These are phyloP conservation scores for Penicillium malachiteum DNA, from an alignment of 495 filamentous ascomycete genomes.

Conservation along the genomic window DNA sequence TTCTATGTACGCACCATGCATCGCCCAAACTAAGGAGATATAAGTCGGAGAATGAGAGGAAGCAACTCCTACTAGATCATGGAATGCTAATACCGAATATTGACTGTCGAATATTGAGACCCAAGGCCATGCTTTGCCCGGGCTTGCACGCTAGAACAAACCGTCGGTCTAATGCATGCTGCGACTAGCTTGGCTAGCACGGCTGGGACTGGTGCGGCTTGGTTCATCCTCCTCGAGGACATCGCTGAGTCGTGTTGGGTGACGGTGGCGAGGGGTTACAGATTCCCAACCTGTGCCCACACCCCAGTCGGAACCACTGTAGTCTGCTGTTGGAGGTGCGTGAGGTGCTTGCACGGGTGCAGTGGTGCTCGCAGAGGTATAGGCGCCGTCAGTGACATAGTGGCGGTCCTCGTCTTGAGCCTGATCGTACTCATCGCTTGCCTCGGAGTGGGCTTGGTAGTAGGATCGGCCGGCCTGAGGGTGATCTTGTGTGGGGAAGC, in stretches of 20 bases:
- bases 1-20: conserved; percentile 15
- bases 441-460: conserved; percentile 44
- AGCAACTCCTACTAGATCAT: background rate
- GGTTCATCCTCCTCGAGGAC: conserved; percentile 74
- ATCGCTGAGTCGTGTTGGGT: conserved; percentile 91
- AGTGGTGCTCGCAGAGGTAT: conserved; percentile 36
- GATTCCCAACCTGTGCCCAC: conserved; percentile 68
- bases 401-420: conserved; percentile 42
- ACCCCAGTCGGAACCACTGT: conserved; percentile 65
- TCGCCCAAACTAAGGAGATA: background rate
- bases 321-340: conserved; percentile 43
- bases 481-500: conserved; percentile 42
- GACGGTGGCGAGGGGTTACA: conserved; percentile 79
- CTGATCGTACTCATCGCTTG: conserved; percentile 53
- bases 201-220: conserved; percentile 57
- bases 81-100: too few species aligned
- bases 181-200: conserved; percentile 48
- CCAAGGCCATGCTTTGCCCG: background rate
- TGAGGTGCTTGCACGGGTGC: conserved; percentile 32
- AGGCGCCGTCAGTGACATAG: conserved; percentile 46
- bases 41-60: background rate
- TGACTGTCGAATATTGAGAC: background rate
- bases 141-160: conserved; percentile 1
- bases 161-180: conserved; percentile 30
- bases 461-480: conserved; percentile 37